Evolutionary conservation across 208 protist genomes (phyloP).

Genomic region (Vickermania ingenoplastis): DNA sequence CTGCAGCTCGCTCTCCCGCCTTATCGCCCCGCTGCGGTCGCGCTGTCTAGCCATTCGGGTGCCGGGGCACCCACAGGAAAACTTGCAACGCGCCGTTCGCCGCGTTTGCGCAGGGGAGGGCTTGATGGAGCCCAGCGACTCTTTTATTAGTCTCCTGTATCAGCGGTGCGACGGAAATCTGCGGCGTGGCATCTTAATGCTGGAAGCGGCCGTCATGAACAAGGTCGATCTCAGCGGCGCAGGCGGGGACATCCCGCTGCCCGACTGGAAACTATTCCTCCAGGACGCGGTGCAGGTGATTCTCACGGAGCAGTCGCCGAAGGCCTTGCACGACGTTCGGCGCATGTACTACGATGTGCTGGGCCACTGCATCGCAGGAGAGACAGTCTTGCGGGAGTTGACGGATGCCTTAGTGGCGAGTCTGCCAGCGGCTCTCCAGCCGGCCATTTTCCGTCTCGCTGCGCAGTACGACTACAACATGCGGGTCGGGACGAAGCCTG

Average conservation of each 20-base stretch:
- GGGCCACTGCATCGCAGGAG: conserved; percentile 96
- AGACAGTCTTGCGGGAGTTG: conserved; percentile 91
- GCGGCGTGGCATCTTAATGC: conserved; percentile 93
- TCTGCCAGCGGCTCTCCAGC: conserved; percentile 61
- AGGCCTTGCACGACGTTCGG: conserved; percentile 89
- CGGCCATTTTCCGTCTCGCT: conserved; percentile 84
- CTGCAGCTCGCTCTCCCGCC: conserved; percentile 88
- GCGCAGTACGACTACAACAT: conserved; percentile 96
- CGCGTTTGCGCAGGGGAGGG: conserved; percentile 66
- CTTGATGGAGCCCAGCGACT: conserved; percentile 30
- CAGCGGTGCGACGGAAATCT: conserved; percentile 90
- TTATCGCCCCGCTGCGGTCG: conserved; percentile 96
- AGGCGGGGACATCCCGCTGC: conserved; percentile 55
- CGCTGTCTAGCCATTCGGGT: conserved; percentile 97
- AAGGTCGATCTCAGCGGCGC: conserved; percentile 78
- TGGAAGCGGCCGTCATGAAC: conserved; percentile 91
- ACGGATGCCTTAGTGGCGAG: conserved; percentile 64
- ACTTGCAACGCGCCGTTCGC: conserved; percentile 74
- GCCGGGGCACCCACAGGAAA: conserved; percentile 87
- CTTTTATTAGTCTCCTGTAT: conserved; percentile 65
- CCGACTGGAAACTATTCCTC: conserved; percentile 96
- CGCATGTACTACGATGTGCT: conserved; percentile 98
- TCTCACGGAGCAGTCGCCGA: conserved; percentile 91
- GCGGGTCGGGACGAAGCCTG: conserved; percentile 94
- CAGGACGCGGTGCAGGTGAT: conserved; percentile 88